Base-by-base conservation (phyloP, 2,329 filamentous ascomycete species). In the Phaeoacremonium minimum region DNA sequence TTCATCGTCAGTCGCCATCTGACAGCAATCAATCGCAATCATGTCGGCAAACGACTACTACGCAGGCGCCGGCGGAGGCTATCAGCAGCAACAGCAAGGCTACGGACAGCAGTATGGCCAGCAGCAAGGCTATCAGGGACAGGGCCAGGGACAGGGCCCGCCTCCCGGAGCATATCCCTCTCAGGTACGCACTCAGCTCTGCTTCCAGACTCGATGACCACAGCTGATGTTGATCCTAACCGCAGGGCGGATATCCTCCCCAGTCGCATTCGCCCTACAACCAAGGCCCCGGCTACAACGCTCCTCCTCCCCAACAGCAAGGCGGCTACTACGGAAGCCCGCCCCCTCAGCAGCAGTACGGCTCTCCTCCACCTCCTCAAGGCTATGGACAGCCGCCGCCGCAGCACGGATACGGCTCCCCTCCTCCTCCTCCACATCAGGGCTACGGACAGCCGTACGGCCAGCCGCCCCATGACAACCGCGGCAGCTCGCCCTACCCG, bases 381-480 rank as follows among this genome's bases (percentile, higher is more conserved):
- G 40, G 37, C 32, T 47, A 46, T 36, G 40, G 30, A 28, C 37
- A 37, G 33, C 32, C 38, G 11, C 47, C 45, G 4, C 41, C 42
- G 36, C 41, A 33, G 38, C 40, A 40, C 20, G 33, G 34, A 28
- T 46, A 52, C 18, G 39, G 46, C 26, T 47, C 51, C 35, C 49
- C 48, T 5, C 40, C 44, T 32, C 55, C 51, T 30, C 40, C 44
- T 32, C 55, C 51, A 30, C 46, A 48, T 18, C 40, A 41, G 14
- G 40, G 41, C 29, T 49, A 48, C 35, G 37, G 35, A 19, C 31
- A 32, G 33, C 30, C 30, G 17, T 18, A 35, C 15, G 29, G 31
- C 15, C 39, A 41, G 5, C 40, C 31, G 29, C 56, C 59, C 36
- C 43, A 50, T 12, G 41, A 46, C 29, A 58, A 60, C 45, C 56